Evolutionary conservation across 257 asterid genomes (phyloP).

Genomic region (Nicotiana noctiflora): DNA sequence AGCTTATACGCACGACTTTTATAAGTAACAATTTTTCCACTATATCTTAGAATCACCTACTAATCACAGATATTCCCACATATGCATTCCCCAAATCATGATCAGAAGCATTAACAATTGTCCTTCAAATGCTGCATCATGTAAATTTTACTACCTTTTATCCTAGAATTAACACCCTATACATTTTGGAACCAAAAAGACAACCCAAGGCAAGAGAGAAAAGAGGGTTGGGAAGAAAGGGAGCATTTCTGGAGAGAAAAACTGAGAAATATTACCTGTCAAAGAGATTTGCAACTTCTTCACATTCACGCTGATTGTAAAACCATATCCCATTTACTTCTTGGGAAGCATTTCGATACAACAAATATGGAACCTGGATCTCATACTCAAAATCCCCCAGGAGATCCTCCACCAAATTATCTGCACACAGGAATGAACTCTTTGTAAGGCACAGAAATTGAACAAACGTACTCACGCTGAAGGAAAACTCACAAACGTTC

Average conservation of each 20-base stretch:
- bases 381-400: constrained; percentile 83
- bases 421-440: constrained; percentile 40
- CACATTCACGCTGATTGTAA: constrained; percentile 72
- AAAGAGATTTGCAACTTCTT: constrained; percentile 72
- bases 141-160: background rate
- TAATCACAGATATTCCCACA: background rate
- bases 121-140: background rate
- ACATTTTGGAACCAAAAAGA: background rate
- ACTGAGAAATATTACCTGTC: constrained; percentile 46
- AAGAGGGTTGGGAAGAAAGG: background rate
- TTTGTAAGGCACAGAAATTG: background rate
- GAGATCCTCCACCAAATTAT: constrained; percentile 82
- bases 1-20: background rate
- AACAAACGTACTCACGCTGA: background rate
- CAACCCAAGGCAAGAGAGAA: background rate
- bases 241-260: background rate
- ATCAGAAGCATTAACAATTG: background rate
- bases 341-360: constrained; percentile 71
- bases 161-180: background rate
- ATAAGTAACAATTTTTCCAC: background rate
- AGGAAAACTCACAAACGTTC: background rate
- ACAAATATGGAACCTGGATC: constrained; percentile 75
- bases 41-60: background rate
- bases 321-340: constrained; percentile 98
- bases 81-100: background rate